Percentiles rank a stretch among this genome's conserved stretches.
phyloP scores from a whole-genome alignment of 139 green algal genomes.

The Coccomyxa sp. region DNA sequence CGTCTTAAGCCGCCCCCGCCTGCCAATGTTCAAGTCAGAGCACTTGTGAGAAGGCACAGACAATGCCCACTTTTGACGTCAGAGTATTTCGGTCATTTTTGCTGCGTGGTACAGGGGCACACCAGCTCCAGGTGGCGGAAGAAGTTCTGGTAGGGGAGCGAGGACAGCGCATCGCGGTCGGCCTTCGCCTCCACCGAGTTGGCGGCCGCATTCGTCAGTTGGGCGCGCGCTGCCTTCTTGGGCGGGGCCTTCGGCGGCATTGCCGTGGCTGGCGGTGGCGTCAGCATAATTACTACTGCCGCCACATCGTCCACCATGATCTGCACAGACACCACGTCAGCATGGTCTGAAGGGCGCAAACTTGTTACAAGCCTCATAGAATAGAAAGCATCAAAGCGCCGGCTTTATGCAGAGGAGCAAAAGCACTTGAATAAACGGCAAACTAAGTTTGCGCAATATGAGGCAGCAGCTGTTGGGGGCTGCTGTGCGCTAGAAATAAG shows the following conservation, averaged over 20 bases:
- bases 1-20: too few relatives aligned
- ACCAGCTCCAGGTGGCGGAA: background rate
- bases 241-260: background rate
- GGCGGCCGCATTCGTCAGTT: background rate
- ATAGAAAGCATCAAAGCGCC: too few relatives aligned
- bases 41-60: background rate
- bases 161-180: background rate
- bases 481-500: background rate
- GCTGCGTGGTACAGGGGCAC: background rate
- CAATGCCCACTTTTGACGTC: background rate
- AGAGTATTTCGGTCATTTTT: background rate
- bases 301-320: constrained; percentile 1
- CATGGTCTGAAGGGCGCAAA: too few relatives aligned
- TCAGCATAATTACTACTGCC: background rate
- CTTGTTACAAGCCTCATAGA: too few relatives aligned
- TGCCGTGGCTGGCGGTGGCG: background rate
- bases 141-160: constrained; percentile 4
- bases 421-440: too few relatives aligned
- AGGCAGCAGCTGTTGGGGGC: background rate
- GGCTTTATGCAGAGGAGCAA: too few relatives aligned
- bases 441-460: background rate
- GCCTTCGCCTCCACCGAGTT: background rate
- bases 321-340: background rate
- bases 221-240: background rate
- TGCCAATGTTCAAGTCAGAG: background rate